Base-by-base conservation (phyloP, 192 early-diverging fungal genomes). In the Backusella tarrabulga region DNA sequence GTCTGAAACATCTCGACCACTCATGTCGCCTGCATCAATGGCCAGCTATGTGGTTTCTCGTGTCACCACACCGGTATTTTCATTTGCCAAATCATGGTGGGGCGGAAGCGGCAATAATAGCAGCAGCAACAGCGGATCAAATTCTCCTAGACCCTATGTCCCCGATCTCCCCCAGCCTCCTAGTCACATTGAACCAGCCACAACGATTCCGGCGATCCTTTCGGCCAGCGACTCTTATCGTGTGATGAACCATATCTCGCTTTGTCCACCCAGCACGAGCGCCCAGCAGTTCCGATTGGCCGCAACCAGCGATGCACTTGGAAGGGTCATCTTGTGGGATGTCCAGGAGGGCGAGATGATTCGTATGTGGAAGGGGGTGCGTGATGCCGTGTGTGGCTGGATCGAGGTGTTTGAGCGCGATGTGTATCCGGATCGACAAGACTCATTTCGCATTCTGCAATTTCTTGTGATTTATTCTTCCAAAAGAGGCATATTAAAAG, bases 361-460 rank as follows among this genome's bases (percentile, higher is more conserved):
- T 26, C 80, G 89, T 15, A 91, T 94, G 81, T 92, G 86, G 87
- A 94, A 94, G 76, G 93, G 93, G 12, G 77, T 91, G 35, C 81
- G 93, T 46, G 91, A 90, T 29, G 93, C 92, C 6, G 82, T 88
- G n/a, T 87, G 89, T 72, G 92, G 89, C 1, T 94, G 93, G 93
- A 72, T 92, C 15, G 86, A 91, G 50, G 82, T 87, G 7, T 81
- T 75, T 44, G 81, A 85, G 29, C 54, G 76, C 12, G 76, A 84
- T 32, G 68, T 74, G 38, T 42, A 66, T 19, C 74, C 63, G 36
- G 67, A 68, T 46, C 2, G 52, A 67, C 71, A 40, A 12, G 60
- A 19, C n/a, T 46, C 19, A 7, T 12, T 14, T 12, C 83, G 84
- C 17, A 72, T 79, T n/a, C 38, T 80, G 8, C 82, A 91, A 21